Evolutionary conservation across 768 basidiomycete genomes (phyloP), one percentile per base, ranked within the genome.

Genomic region (Galerina marginata): DNA sequence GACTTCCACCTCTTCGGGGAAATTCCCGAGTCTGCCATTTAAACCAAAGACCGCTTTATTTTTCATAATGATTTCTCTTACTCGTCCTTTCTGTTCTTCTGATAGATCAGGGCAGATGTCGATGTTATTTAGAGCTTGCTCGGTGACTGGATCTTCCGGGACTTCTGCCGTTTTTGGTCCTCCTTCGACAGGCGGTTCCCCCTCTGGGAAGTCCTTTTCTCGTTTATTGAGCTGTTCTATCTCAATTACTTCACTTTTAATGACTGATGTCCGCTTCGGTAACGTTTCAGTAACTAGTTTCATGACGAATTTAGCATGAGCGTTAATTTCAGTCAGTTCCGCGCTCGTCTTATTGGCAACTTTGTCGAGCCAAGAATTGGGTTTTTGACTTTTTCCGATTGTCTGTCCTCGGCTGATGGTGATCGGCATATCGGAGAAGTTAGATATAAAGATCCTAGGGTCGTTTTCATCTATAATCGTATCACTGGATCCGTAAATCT

Each of bases 101-200:
- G 53, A 52, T 23, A 60, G 54, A 0, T 57, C 46, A 3, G 15
- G 10, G 2, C 48, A 57, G 14, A 68, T 62, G 44, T 66, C 65
- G 0, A 68, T 29, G 6, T 64, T 42, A 2, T 54, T 20, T 9
- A 44, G 16, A 49, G 58, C 40, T 16, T 42, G 11, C 2, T 11
- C 25, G 14, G 45, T 55, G 6, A 33, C n/a, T 15, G 60, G 47
- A 12, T 37, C 51, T 26, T 73, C 71, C 0, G 67, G 67, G 1
- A 64, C 46, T 25, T 72, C 71, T 0, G 68, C 46, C 1, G 70
- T 72, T 46, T 77, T 77, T 0, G 75, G 73, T 2, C 74, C 71
- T 44, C 73, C 71, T 59, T 68, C 70, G 1, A 73, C 2, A 0
- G 65, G 63, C 2, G 64, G 62, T 4, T 70, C 68, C 20, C 48